phyloP scores from a whole-genome alignment of 2,329 filamentous ascomycete species.

The Bipolaris sorokiniana region DNA sequence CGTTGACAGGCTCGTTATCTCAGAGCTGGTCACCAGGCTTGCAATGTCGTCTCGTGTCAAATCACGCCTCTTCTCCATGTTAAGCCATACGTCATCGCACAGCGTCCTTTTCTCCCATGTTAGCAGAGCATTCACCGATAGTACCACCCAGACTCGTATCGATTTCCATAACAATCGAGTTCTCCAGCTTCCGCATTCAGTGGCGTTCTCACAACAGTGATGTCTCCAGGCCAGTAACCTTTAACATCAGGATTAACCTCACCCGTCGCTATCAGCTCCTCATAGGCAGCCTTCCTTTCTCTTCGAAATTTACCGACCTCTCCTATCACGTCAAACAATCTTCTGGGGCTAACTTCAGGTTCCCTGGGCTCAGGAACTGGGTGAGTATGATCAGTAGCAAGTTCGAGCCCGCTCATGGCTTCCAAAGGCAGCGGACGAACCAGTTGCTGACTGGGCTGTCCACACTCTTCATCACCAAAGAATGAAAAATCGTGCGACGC shows the following conservation, averaged over 20 bases:
- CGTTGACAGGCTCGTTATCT: no score
- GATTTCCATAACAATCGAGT: conserved; percentile 60
- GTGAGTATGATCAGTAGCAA: conserved; percentile 25
- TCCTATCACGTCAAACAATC: conserved; percentile 57
- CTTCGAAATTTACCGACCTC: conserved; percentile 62
- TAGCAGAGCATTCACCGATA: conserved; percentile 52
- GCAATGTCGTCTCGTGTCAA: no score
- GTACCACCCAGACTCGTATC: conserved; percentile 59
- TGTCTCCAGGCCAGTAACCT: conserved; percentile 65
- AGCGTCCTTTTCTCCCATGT: conserved; percentile 33
- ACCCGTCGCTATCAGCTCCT: conserved; percentile 43
- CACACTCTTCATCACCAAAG: conserved; percentile 64
- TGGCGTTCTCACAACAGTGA: conserved; percentile 61
- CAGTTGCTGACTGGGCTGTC: conserved; percentile 55
- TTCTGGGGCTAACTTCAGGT: conserved; percentile 16
- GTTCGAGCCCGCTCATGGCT: conserved; percentile 54
- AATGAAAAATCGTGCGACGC: conserved; percentile 66
- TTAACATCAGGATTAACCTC: conserved; percentile 52
- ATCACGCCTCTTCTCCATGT: no score
- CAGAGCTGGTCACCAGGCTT: no score
- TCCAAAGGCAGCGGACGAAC: conserved; percentile 54
- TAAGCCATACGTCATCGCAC: no score
- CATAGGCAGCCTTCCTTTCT: conserved; percentile 58
- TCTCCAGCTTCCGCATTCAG: conserved; percentile 51
- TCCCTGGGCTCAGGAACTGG: conserved; percentile 13